Evolutionary conservation across 163 green algal genomes (phyloP), one percentile per base, ranked within the genome.

Genomic region (Scenedesmus sp.): DNA sequence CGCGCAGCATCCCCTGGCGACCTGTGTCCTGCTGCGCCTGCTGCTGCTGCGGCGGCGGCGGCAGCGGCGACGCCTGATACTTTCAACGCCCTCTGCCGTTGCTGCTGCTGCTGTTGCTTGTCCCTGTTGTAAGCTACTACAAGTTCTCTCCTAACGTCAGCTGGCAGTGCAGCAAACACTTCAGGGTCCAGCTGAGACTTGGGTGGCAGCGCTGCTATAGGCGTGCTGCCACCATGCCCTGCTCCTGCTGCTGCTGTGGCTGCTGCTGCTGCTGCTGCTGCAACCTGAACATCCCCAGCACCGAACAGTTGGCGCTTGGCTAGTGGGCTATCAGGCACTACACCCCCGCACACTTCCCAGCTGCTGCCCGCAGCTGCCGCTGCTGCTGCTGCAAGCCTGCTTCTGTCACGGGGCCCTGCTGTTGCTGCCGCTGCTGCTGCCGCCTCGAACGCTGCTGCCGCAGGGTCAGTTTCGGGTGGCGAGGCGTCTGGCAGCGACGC

Each of bases 131-230:
- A 92, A 18, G 83, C 89, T 24, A 30, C 40, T 30, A 83, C 73
- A 26, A 93, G 37, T 49, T 96, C 89, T 3, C 43, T 43, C 81
- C 94, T 92, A 37, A 97, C 49, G 0, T 94, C 76, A 10, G 56
- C 76, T 24, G 94, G 95, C 81, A 97, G 89, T 0, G 85, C 92
- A n/a, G 85, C 90, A 65, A 96, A 90, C 40, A 92, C 91, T 9
- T 90, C 89, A 0, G 93, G 92, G 46, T 97, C 95, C 37, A 97
- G 92, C 91, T 97, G 92, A 22, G 91, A 94, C 44, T 95, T 56
- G 0, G 93, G 83, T 7, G 86, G 83, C 85, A 92, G 37, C 0
- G 65, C 78, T 26, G 53, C 44, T n/a, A 85, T 61, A 15, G 81
- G 82, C 20, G 40, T 33, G 65, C 51, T 73, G 53, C 86, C 37